Conservation (phyloP, 768 basidiomycete species). For the Suillus subaureus region DNA sequence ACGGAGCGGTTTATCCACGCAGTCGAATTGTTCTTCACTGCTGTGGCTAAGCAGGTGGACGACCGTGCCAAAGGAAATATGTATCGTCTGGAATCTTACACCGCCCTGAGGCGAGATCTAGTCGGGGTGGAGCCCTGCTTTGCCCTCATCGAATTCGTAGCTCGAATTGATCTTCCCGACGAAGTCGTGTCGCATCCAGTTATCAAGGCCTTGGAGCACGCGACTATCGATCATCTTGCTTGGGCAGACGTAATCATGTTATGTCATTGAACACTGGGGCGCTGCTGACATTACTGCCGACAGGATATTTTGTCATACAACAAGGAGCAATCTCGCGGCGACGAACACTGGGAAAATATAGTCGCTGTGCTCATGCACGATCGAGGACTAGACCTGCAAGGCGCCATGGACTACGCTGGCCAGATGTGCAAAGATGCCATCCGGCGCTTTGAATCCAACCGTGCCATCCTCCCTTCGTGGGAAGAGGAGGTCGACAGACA, state of each 20-base stretch:
- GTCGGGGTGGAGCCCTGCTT: conserved; percentile 53
- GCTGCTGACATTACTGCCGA: conserved; percentile 3
- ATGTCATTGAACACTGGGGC: not conserved
- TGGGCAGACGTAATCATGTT: conserved; percentile 43
- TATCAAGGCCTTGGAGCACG: conserved; percentile 45
- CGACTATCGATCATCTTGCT: conserved; percentile 52
- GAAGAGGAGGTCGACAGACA: conserved; percentile 58
- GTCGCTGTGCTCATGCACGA: conserved; percentile 37
- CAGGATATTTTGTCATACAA: conserved; percentile 77
- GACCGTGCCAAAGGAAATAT: conserved; percentile 40
- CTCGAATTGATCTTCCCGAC: conserved; percentile 52
- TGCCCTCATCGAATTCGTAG: conserved; percentile 55
- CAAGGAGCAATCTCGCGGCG: conserved; percentile 68
- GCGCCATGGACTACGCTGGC: conserved; percentile 66
- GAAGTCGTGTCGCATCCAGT: conserved; percentile 53
- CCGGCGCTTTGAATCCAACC: conserved; percentile 51
- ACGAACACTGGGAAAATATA: conserved; percentile 62
- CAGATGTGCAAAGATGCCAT: conserved; percentile 43
- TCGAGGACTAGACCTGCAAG: conserved; percentile 57
- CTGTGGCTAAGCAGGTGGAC: conserved; percentile 44
- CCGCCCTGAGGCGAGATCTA: conserved; percentile 53
- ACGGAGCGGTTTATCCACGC: conserved; percentile 42
- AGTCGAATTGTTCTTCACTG: conserved; percentile 41
- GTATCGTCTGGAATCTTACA: conserved; percentile 52
- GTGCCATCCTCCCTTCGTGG: conserved; percentile 58